phyloP scores from a whole-genome alignment of 2,329 filamentous ascomycete genomes.

The Claviceps pusilla region DNA sequence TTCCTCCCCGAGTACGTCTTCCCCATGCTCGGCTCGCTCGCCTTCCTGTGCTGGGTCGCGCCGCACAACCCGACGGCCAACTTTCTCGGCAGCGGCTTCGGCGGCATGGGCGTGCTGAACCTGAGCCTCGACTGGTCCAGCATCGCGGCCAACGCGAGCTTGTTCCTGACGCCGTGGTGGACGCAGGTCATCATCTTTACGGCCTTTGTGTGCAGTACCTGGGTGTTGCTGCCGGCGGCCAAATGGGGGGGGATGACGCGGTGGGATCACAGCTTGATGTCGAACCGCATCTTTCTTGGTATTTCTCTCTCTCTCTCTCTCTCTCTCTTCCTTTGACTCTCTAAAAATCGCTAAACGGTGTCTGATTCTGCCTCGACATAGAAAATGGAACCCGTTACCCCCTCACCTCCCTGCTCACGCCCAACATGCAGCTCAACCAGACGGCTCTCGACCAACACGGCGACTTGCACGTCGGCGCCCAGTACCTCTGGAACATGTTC shows the following conservation, averaged over 20 bases:
- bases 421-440: conserved; percentile 28
- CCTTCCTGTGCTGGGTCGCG: conserved; percentile 50
- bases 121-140: conserved; percentile 47
- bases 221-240: conserved; percentile 42
- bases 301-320: background rate
- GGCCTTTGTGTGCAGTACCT: conserved; percentile 40
- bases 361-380: background rate
- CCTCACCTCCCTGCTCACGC: conserved; percentile 17
- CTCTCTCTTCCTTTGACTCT: background rate
- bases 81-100: conserved; percentile 45
- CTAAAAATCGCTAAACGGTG: too few species aligned
- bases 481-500: conserved; percentile 43
- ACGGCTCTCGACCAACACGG: conserved; percentile 33
- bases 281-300: conserved; percentile 35
- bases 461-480: conserved; percentile 41
- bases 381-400: conserved; percentile 22
- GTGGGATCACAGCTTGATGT: conserved; percentile 41
- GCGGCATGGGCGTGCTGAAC: conserved; percentile 47
- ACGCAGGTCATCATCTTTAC: conserved; percentile 41
- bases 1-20: conserved; percentile 47
- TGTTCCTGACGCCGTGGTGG: conserved; percentile 43
- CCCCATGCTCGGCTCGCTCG: conserved; percentile 42
- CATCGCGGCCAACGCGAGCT: conserved; percentile 34
- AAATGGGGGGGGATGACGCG: conserved; percentile 40
- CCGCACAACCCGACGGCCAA: conserved; percentile 42